A percentile compares a stretch with the other conserved stretches of the same genome.
Evolutionary conservation across 345 rosid genomes (phyloP).

Genomic region (Diplotaxis tenuifolia): DNA sequence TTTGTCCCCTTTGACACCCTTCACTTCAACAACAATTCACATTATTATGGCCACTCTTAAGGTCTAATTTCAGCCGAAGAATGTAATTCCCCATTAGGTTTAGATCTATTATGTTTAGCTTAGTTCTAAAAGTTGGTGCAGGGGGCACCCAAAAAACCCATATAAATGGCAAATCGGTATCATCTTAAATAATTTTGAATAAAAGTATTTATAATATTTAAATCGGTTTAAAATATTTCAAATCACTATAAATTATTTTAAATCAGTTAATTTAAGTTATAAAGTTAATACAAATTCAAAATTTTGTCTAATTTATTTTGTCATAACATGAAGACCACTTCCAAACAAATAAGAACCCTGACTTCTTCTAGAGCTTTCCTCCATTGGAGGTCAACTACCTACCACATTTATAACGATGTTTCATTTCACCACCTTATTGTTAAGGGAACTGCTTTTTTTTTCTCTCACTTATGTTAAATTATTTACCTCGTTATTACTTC

Average conservation of each 20-base stretch:
- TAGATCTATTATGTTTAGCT: not conserved
- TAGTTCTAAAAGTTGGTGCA: too few species aligned
- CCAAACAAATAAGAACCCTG: not conserved
- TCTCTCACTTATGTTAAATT: not conserved
- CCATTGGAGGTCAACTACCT: not conserved
- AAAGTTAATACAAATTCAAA: too few species aligned
- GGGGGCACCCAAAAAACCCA: too few species aligned
- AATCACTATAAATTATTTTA: too few species aligned
- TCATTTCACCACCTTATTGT: not conserved
- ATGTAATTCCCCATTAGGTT: not conserved
- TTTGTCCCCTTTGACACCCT: not conserved
- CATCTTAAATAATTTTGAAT: too few species aligned
- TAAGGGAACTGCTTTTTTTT: not conserved
- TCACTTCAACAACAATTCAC: conserved; percentile 14
- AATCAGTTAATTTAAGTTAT: too few species aligned
- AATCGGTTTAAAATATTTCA: too few species aligned
- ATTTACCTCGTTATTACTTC: not conserved
- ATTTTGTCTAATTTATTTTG: too few species aligned
- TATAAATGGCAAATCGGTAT: too few species aligned
- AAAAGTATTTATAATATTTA: too few species aligned
- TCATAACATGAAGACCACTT: not conserved
- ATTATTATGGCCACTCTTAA: not conserved
- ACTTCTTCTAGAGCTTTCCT: not conserved
- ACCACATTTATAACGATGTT: too few species aligned
- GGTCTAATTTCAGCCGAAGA: not conserved